Conservation (phyloP, 345 rosid genomes). For the Passiflora organensis region DNA sequence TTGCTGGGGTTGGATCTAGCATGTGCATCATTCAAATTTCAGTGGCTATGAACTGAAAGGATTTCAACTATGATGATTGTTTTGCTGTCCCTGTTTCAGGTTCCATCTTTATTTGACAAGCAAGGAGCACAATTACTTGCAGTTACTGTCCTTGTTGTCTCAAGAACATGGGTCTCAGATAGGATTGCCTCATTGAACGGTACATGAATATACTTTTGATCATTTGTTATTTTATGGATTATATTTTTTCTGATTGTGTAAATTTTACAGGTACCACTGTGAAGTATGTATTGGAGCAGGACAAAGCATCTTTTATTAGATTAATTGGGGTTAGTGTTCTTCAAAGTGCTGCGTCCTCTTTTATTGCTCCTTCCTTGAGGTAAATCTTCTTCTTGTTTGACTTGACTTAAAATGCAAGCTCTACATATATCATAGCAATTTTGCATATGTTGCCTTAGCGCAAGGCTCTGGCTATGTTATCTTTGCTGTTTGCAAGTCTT, state of each 20-base stretch:
- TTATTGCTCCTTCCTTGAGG: constrained; percentile 93
- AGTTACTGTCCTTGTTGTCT: constrained; percentile 79
- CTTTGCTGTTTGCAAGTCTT: background rate
- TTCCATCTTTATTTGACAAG: constrained; percentile 80
- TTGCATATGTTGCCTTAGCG: too few species aligned
- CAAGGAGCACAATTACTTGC: constrained; percentile 90
- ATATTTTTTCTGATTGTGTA: constrained; percentile 14
- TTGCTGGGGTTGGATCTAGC: too few species aligned
- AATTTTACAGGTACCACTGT: constrained; percentile 79
- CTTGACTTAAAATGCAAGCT: background rate
- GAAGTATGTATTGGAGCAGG: constrained; percentile 93
- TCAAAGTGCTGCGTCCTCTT: constrained; percentile 94
- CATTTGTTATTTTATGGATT: constrained; percentile 8
- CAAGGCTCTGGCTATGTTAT: background rate
- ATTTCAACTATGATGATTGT: background rate
- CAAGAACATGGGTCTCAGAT: constrained; percentile 93
- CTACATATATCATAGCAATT: too few species aligned
- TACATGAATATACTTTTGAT: constrained; percentile 16
- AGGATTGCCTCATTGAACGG: constrained; percentile 96
- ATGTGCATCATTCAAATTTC: too few species aligned
- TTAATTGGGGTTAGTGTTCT: constrained; percentile 85
- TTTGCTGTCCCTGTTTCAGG: constrained; percentile 34
- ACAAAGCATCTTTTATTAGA: constrained; percentile 72
- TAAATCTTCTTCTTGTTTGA: constrained; percentile 18
- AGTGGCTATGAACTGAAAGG: background rate